phyloP scores from a whole-genome alignment of 352 stramenopile species.

The Globisporangium viniferum region DNA sequence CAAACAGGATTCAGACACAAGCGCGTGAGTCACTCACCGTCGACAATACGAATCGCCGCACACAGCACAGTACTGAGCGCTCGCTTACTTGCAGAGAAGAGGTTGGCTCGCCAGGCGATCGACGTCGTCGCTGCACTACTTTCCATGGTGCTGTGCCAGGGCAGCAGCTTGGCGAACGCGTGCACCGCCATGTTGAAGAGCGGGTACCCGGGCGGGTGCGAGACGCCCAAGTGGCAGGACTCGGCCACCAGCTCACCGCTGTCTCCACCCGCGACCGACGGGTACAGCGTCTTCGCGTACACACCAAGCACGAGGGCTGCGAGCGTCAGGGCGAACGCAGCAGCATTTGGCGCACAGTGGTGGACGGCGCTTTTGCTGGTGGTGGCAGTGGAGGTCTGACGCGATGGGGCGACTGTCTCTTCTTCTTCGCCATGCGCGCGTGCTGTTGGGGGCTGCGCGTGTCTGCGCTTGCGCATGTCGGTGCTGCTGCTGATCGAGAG shows the following conservation, averaged over 20 bases:
- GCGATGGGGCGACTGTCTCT: no score
- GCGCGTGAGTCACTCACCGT: neutral
- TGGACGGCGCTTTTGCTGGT: no score
- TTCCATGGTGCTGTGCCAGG: constrained; percentile 14
- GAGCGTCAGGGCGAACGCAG: neutral
- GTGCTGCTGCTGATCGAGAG: no score
- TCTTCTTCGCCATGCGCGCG: no score
- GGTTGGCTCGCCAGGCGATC: constrained; percentile 86
- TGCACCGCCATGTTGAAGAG: constrained; percentile 91
- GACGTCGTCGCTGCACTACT: constrained; percentile 6
- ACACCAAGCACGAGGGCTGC: constrained; percentile 37
- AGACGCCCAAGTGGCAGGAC: constrained; percentile 90
- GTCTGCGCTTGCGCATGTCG: no score
- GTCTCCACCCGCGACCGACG: constrained; percentile 88
- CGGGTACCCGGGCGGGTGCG: constrained; percentile 94
- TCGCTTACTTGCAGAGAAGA: constrained; percentile 66
- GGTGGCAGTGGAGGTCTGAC: no score
- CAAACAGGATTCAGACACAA: neutral
- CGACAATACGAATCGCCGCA: neutral
- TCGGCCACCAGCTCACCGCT: constrained; percentile 93
- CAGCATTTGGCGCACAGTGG: no score
- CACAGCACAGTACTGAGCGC: neutral
- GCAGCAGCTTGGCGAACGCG: constrained; percentile 40
- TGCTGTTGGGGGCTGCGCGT: no score
- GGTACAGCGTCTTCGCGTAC: constrained; percentile 81